Evolutionary conservation across 148 eudicot species (phyloP).

Genomic region (Silene conica): DNA sequence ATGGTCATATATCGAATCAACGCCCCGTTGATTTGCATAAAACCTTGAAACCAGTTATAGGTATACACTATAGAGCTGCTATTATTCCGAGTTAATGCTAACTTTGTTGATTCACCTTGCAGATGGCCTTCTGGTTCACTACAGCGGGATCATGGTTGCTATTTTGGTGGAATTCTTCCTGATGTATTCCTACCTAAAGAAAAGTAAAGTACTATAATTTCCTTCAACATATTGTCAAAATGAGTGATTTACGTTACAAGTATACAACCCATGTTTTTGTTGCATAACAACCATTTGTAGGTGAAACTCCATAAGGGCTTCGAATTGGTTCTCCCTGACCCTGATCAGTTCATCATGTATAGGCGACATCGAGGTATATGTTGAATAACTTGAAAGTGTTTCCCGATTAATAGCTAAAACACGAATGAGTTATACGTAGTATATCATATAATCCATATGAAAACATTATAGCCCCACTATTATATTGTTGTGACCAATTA

Average conservation of each 20-base stretch:
- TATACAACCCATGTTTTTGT: constrained; percentile 1
- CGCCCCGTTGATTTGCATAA: not conserved
- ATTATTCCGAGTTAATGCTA: not conserved
- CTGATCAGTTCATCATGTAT: too few relatives aligned
- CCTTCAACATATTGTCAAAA: not conserved
- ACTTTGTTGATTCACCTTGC: constrained; percentile 24
- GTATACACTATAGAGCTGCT: too few relatives aligned
- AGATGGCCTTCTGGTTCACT: constrained; percentile 95
- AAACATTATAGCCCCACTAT: not conserved
- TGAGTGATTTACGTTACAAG: not conserved
- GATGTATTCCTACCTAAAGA: constrained; percentile 76
- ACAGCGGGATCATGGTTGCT: constrained; percentile 86
- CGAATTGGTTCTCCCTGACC: too few relatives aligned
- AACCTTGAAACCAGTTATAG: too few relatives aligned
- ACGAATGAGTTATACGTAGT: too few relatives aligned
- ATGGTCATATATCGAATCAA: not conserved
- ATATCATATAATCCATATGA: too few relatives aligned
- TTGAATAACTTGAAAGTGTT: too few relatives aligned
- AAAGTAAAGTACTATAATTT: constrained; percentile 64
- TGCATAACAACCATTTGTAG: not conserved
- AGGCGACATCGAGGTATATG: not conserved
- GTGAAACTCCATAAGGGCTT: not conserved
- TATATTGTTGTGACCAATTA: too few relatives aligned
- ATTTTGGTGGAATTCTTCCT: constrained; percentile 64
- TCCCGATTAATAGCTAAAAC: not conserved